Evolutionary conservation across 2,329 filamentous ascomycete species (phyloP), one percentile per base, ranked within the genome.

Genomic region (Arthrobotrys entomopaga): DNA sequence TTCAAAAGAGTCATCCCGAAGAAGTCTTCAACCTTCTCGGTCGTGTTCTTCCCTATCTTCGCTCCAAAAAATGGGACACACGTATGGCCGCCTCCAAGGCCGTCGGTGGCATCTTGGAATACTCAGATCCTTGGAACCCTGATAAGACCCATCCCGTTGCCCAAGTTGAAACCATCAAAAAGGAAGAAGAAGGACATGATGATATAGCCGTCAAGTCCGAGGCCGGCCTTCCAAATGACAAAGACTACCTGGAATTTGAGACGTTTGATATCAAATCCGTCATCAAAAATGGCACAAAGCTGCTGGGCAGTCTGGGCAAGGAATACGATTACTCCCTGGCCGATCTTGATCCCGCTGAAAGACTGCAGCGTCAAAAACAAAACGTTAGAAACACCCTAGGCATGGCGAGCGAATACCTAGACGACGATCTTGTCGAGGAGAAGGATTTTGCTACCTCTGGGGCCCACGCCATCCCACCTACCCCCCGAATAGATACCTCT

Each of bases 21-120:
- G 96, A 99, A 82, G 85, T 99, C 0, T 98, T 98, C 83, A 97
- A 98, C 80, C 86, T 99, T 5, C 86, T 99, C 11, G 94, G 92
- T 29, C 87, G 94, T 74, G 93, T 99, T 34, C 89, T 99, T n/a
- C 94, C 95, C 0, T 99, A 97, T 82, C 86, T 99, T 29, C 89
- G 92, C 70, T 94, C 95, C 78, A 97, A 94, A 81, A 94, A 93
- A 80, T 99, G 95, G 95, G 95, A 99, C 80, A 99, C 95, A 24
- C 87, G 96, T 78, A 93, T 90, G 75, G 96, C 95, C 63, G 91
- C 96, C 53, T 93, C 94, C 78, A 96, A 94, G 82, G 95, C 95
- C 19, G 90, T 99, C 70, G 94, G 94, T 70, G 93, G 94, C 79
- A 98, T 99, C 77, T 89, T 96, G 76, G 90, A 94, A 70, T 91